A percentile compares a stretch with the other conserved stretches of the same genome.
Evolutionary conservation across 257 asterid genomes (phyloP).

Genomic region (Mentha longifolia): DNA sequence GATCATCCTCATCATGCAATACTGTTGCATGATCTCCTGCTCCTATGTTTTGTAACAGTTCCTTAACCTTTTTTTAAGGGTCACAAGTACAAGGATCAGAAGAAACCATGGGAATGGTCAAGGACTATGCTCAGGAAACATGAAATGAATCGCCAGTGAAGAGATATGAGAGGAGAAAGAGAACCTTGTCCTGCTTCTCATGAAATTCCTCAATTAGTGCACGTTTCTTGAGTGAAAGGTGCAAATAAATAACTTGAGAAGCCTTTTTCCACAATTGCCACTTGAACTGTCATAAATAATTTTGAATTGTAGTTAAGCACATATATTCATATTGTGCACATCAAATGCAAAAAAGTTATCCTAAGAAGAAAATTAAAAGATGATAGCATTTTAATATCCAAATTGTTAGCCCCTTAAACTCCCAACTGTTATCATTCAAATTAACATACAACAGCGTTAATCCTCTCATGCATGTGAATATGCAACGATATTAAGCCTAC

Average conservation of each 20-base stretch:
- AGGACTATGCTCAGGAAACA: slow-evolving; percentile 5
- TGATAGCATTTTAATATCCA: background rate
- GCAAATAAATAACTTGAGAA: slow-evolving; percentile 88
- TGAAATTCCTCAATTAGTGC: slow-evolving; percentile 83
- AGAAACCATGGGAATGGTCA: slow-evolving; percentile 7
- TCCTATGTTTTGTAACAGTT: slow-evolving; percentile 85
- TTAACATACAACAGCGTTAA: background rate
- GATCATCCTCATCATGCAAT: slow-evolving; percentile 79
- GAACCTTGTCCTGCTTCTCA: slow-evolving; percentile 96
- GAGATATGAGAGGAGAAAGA: slow-evolving; percentile 41
- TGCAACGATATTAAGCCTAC: background rate
- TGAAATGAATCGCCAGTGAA: slow-evolving; percentile 15
- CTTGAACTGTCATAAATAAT: slow-evolving; percentile 63
- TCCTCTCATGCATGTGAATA: background rate
- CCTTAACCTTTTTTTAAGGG: slow-evolving; percentile 66
- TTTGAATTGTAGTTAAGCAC: background rate
- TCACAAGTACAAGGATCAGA: slow-evolving; percentile 31
- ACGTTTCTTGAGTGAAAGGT: slow-evolving; percentile 83
- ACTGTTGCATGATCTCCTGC: slow-evolving; percentile 80
- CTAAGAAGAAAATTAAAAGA: slow-evolving; percentile 1
- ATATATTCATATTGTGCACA: background rate
- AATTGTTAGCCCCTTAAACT: no score
- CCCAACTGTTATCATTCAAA: background rate
- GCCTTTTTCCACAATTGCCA: slow-evolving; percentile 89
- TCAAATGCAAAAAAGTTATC: slow-evolving; percentile 1